Conservation (phyloP, 768 basidiomycete genomes). For the Boletus sp. region DNA sequence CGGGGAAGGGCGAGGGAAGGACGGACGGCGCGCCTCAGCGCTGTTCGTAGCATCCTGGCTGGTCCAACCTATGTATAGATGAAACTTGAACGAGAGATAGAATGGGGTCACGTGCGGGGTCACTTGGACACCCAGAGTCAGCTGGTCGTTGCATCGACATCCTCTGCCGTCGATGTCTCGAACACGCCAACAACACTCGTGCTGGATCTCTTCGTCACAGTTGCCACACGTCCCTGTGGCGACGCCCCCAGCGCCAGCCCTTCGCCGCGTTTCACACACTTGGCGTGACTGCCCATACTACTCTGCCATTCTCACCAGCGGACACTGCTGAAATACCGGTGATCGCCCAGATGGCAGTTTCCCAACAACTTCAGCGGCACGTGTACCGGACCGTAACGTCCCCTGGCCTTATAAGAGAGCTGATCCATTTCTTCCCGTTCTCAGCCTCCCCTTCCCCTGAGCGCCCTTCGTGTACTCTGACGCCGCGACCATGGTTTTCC, state of each 20-base stretch:
- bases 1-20: not conserved
- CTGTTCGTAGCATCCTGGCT: conserved; percentile 12
- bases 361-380: conserved; percentile 10
- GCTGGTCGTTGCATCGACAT: no score
- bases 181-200: not conserved
- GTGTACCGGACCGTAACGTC: not conserved
- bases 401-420: conserved; percentile 16
- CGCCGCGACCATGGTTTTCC: conserved; percentile 36
- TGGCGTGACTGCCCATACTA: not conserved
- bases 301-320: not conserved
- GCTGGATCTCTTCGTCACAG: not conserved
- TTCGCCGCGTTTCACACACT: not conserved
- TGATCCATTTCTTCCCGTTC: not conserved
- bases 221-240: not conserved
- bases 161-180: no score
- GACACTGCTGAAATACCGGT: conserved; percentile 3
- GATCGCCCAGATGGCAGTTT: not conserved
- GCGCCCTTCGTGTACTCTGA: conserved; percentile 1
- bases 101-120: not conserved
- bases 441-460: not conserved
- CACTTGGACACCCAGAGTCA: not conserved
- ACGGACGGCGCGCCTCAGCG: conserved; percentile 4
- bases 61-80: not conserved
- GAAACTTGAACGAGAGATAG: no score
- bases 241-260: not conserved